These are phyloP conservation scores for Cicer arietinum DNA, from an alignment of 306 rosid genomes.

Conservation along the genomic window DNA sequence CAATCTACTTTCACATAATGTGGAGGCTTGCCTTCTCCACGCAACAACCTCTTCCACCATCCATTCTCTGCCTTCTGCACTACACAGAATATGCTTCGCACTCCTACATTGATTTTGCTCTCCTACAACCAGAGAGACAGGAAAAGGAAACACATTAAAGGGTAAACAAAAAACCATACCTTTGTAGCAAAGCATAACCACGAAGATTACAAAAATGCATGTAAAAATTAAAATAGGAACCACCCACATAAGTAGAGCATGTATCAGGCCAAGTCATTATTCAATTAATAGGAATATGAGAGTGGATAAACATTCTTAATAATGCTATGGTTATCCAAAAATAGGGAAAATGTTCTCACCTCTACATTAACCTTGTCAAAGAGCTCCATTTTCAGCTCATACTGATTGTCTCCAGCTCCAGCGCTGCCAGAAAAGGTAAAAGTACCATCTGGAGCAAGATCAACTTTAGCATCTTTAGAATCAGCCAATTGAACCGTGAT, in stretches of 20 bases:
- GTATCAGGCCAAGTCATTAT: not conserved
- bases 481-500: conserved; percentile 84
- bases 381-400: conserved; percentile 84
- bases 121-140: conserved; percentile 55
- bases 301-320: not conserved
- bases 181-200: not conserved
- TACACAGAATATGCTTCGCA: conserved; percentile 74
- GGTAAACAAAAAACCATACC: not conserved
- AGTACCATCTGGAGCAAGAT: conserved; percentile 83
- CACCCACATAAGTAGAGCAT: not conserved
- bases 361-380: conserved; percentile 90
- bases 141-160: not conserved
- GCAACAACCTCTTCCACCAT: conserved; percentile 87
- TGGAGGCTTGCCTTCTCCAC: conserved; percentile 80
- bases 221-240: not conserved
- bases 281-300: not conserved
- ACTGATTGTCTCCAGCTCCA: conserved; percentile 67
- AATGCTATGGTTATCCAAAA: not conserved
- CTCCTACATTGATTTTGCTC: conserved; percentile 84
- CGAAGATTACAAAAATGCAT: not conserved
- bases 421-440: conserved; percentile 80
- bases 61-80: conserved; percentile 84
- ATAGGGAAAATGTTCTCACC: conserved; percentile 48
- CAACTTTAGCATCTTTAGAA: conserved; percentile 80
- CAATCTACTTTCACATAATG: conserved; percentile 93